Evolutionary conservation across 2,329 filamentous ascomycete genomes (phyloP).

Genomic region (Colletotrichum sp.): DNA sequence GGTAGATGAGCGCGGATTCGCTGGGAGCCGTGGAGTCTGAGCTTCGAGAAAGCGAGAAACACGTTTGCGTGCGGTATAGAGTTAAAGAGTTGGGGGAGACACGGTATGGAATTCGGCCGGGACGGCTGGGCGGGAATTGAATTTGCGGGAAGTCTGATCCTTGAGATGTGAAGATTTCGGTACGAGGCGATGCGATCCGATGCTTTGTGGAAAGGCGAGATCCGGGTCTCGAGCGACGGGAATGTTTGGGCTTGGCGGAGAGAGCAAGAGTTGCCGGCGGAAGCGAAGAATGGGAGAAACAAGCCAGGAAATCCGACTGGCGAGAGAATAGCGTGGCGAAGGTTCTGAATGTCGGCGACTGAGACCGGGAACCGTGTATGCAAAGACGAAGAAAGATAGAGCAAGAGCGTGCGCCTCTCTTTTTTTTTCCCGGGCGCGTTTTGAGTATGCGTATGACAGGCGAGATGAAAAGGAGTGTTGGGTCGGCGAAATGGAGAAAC

Average conservation of each 20-base stretch:
- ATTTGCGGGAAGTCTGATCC: not conserved
- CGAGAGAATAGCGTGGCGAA: not conserved
- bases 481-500: not conserved
- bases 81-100: not conserved
- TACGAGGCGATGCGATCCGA: not conserved
- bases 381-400: not conserved
- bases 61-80: not conserved
- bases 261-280: not conserved
- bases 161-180: not conserved
- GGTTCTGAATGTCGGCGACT: not conserved
- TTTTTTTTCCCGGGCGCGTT: not conserved
- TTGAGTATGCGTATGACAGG: not conserved
- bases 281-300: not conserved
- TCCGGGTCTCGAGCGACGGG: not conserved
- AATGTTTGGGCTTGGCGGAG: not conserved
- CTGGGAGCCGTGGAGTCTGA: slow-evolving; percentile 5
- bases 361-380: not conserved
- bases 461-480: slow-evolving; percentile 13
- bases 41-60: slow-evolving; percentile 1
- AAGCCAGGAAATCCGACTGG: not conserved
- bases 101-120: not conserved
- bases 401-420: not conserved
- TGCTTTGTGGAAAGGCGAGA: slow-evolving; percentile 8
- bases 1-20: slow-evolving; percentile 14
- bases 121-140: not conserved